Base-by-base conservation (phyloP, 768 basidiomycete species). In the Leccinum sublutescens region DNA sequence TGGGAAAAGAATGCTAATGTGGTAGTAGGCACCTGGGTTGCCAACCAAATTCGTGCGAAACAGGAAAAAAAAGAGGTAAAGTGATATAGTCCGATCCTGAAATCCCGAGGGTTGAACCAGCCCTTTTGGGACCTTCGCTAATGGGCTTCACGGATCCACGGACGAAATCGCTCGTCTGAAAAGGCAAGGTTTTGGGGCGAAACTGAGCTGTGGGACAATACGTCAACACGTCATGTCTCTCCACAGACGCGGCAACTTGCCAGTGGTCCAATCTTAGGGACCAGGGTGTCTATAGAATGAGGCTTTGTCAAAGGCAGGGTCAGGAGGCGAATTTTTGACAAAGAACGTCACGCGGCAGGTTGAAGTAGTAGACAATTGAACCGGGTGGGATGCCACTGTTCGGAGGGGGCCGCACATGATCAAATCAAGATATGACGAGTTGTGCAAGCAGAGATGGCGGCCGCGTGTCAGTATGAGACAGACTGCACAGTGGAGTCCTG, bases 161-260 rank as follows among this genome's bases (percentile, higher is more conserved):
- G 60, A 48, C 34, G 51, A 4, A 50, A 49, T 63, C 27, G 51
- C 43, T 43, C 50, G 52, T 53, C 56, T 48, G 50, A 48, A 53
- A 54, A 43, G 33, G 64, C 21, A 58, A 54, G 47, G 50, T 56
- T 66, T 67, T 23, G 47, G 52, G 51, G 52, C 48, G 50, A 52
- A 52, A 55, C 55, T 31, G 60, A 57, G 56, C 29, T 56, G 50
- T 50, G 43, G 55, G 33, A 52, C 4, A 54, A 59, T 64, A 67
- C 66, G 66, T 67, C 3, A 54, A 59, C 63, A 67, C 67, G 66
- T 67, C 67, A 69, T 66, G 60, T 52, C 60, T 52, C 64, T 58
- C 66, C 58, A 58, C 66, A 63, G 40, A 66, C 5, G 43, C 60
- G 66, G 66, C 63, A 57, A 62, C 55, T 62, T 45, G 43, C 43